A percentile compares a stretch with the other conserved stretches of the same genome.
These are phyloP conservation scores for Pilaira anomala DNA, from an alignment of 192 early-diverging fungal species.

Conservation along the genomic window DNA sequence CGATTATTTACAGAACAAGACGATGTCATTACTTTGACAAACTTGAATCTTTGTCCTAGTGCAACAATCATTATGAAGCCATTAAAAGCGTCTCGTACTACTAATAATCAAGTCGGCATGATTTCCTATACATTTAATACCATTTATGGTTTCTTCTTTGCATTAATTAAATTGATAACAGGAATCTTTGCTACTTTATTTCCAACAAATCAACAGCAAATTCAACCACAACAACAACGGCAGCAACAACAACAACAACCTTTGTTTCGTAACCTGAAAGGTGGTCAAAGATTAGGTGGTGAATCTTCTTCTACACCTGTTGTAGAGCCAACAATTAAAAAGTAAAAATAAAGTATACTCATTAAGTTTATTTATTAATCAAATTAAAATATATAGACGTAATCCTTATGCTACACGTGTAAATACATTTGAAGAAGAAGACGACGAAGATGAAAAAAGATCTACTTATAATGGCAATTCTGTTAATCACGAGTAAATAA, in stretches of 20 bases:
- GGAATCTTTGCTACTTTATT: conserved; percentile 4
- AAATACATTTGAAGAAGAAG: conserved; percentile 6
- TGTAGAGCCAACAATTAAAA: conserved; percentile 1
- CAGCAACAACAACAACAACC: not conserved
- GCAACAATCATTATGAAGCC: conserved; percentile 39
- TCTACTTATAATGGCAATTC: conserved; percentile 38
- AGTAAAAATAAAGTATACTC: conserved; percentile 2
- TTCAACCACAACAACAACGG: not conserved
- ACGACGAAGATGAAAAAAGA: conserved; percentile 4
- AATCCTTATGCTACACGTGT: conserved; percentile 5
- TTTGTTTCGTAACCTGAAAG: not conserved
- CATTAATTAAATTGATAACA: conserved; percentile 7
- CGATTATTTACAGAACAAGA: conserved; percentile 31
- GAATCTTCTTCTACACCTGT: not conserved
- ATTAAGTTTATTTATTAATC: not conserved
- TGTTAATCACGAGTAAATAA: conserved; percentile 33
- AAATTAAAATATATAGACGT: not conserved
- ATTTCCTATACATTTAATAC: conserved; percentile 18
- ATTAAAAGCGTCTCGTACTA: no score
- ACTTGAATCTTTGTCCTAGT: conserved; percentile 27
- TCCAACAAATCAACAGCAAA: not conserved
- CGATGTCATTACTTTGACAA: conserved; percentile 9
- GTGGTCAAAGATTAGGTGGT: conserved; percentile 17
- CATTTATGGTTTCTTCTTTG: conserved; percentile 18
- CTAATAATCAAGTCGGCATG: conserved; percentile 1